A percentile compares a stretch with the other conserved stretches of the same genome.
Conservation (phyloP, 2,329 filamentous ascomycete genomes). For the Berkeleyomyces rouxiae region DNA sequence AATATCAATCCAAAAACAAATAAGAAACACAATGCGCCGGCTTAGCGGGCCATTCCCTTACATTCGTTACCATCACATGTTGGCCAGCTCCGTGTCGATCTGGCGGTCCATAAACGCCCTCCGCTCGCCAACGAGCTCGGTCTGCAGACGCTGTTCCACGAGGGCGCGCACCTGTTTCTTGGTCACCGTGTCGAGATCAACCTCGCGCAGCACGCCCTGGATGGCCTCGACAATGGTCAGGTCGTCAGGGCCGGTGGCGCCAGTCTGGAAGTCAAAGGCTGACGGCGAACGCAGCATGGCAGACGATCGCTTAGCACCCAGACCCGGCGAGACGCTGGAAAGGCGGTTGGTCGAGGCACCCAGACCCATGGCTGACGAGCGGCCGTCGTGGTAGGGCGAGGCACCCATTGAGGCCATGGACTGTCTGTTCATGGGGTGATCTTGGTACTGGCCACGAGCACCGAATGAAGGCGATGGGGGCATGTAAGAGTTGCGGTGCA, state of each 20-base stretch:
- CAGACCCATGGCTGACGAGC: constrained; percentile 46
- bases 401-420: constrained; percentile 52
- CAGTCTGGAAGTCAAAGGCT: constrained; percentile 45
- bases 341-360: constrained; percentile 31
- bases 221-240: constrained; percentile 69
- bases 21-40: background rate
- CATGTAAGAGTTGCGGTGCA: constrained; percentile 60
- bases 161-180: constrained; percentile 92
- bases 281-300: constrained; percentile 32
- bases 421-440: constrained; percentile 42
- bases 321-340: constrained; percentile 30
- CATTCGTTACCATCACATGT: constrained; percentile 43
- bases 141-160: constrained; percentile 85
- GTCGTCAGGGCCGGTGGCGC: constrained; percentile 53
- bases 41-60: background rate
- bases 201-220: constrained; percentile 63
- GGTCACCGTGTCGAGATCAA: constrained; percentile 90
- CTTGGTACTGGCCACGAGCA: constrained; percentile 31
- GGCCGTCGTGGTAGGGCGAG: constrained; percentile 43
- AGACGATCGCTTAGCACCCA: constrained; percentile 22
- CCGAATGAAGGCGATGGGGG: constrained; percentile 67
- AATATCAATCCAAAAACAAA: constrained; percentile 1
- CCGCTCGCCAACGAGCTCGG: constrained; percentile 71
- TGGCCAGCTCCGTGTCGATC: constrained; percentile 86
- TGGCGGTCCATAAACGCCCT: constrained; percentile 78